phyloP scores from a whole-genome alignment of 805 yeast genomes.

The Helenozyma baotianmanensis region DNA sequence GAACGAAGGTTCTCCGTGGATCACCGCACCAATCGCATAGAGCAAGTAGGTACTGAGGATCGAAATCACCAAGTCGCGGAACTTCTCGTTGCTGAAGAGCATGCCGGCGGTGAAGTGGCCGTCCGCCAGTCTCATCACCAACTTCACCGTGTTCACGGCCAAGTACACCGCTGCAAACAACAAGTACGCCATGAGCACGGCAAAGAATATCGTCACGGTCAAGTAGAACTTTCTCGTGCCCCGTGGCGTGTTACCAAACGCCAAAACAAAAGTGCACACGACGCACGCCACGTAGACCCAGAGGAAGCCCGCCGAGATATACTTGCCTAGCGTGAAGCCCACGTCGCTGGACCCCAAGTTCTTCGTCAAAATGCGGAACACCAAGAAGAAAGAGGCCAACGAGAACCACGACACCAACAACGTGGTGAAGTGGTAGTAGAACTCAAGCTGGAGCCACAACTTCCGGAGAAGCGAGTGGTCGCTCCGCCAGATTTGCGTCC shows the following conservation, averaged over 20 bases:
- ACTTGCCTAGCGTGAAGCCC: constrained; percentile 66
- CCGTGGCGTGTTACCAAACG: constrained; percentile 91
- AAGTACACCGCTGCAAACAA: constrained; percentile 81
- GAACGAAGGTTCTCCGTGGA: constrained; percentile 89
- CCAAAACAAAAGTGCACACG: constrained; percentile 79
- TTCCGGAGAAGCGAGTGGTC: constrained; percentile 81
- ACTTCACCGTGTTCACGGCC: constrained; percentile 66
- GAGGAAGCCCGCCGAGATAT: constrained; percentile 70
- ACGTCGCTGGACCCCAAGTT: constrained; percentile 64
- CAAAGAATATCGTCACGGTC: constrained; percentile 73
- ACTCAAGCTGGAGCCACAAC: constrained; percentile 78
- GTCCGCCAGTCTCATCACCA: constrained; percentile 42
- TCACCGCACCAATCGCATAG: constrained; percentile 70
- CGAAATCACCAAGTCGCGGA: constrained; percentile 85
- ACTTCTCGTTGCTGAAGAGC: constrained; percentile 63
- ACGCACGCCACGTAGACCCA: constrained; percentile 83
- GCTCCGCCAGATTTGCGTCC: constrained; percentile 83
- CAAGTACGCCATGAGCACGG: constrained; percentile 84
- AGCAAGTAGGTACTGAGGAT: constrained; percentile 77
- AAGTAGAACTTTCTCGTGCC: constrained; percentile 81
- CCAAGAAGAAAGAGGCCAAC: constrained; percentile 83
- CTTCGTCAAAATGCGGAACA: constrained; percentile 80
- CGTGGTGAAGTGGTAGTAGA: constrained; percentile 78
- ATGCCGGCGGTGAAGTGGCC: constrained; percentile 36
- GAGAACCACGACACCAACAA: constrained; percentile 89